Conservation (phyloP, 768 basidiomycete genomes). For the Gloeophyllum trabeum region DNA sequence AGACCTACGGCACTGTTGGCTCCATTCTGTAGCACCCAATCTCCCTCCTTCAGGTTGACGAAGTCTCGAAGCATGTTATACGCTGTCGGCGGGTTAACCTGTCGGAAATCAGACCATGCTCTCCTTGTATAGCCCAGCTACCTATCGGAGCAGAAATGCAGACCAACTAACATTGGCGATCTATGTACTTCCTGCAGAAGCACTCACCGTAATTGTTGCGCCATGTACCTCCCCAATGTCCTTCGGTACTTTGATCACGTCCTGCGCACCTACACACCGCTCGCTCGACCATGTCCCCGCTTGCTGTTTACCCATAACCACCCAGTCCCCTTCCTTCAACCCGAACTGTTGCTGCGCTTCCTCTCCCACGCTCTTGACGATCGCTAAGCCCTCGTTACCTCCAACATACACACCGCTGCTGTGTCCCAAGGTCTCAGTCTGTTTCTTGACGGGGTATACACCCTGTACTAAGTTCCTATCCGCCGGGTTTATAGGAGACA, state of each 20-base stretch:
- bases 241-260: constrained; percentile 51
- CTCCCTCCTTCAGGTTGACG: constrained; percentile 48
- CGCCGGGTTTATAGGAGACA: constrained; percentile 73
- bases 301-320: constrained; percentile 58
- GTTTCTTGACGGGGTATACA: constrained; percentile 64
- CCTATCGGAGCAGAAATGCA: background rate
- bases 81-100: constrained; percentile 82
- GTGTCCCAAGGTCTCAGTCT: constrained; percentile 20
- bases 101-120: background rate
- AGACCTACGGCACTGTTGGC: constrained; percentile 67
- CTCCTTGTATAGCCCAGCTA: background rate
- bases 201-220: constrained; percentile 60
- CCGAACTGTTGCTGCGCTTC: constrained; percentile 37
- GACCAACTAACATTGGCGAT: background rate
- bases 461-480: constrained; percentile 78
- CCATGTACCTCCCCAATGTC: constrained; percentile 48
- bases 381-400: constrained; percentile 71
- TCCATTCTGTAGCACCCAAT: constrained; percentile 82
- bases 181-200: background rate
- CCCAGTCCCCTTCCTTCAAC: constrained; percentile 55
- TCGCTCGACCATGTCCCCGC: constrained; percentile 66
- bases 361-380: constrained; percentile 48
- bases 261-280: constrained; percentile 37
- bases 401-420: constrained; percentile 39
- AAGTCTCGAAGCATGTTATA: constrained; percentile 74